Evolutionary conservation across 139 green algal species (phyloP).

Genomic region (Nannochloris sp.): DNA sequence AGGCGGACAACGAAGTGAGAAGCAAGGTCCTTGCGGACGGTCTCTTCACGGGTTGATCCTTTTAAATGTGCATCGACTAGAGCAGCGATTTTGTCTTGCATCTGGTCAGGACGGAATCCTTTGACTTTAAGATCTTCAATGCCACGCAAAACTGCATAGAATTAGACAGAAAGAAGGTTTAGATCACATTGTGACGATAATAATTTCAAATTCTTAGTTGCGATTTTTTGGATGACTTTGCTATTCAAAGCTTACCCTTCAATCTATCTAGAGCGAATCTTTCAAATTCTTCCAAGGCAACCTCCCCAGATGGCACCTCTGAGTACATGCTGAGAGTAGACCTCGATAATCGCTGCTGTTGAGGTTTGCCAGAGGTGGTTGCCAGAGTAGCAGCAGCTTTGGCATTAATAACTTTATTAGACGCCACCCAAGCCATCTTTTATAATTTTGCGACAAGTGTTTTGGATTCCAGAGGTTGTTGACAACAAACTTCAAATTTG

Average conservation of each 20-base stretch:
- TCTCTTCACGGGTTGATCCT: conserved; percentile 25
- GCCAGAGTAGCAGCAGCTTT: neutral
- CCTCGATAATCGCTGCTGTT: neutral
- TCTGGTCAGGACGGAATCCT: conserved; percentile 46
- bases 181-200: neutral
- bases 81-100: conserved; percentile 32
- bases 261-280: conserved; percentile 78
- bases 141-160: conserved; percentile 71
- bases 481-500: neutral
- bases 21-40: conserved; percentile 53
- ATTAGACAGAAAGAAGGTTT: neutral
- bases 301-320: conserved; percentile 52
- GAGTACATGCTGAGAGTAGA: conserved; percentile 66
- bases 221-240: neutral
- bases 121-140: conserved; percentile 74
- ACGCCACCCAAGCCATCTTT: conserved; percentile 7
- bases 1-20: conserved; percentile 91
- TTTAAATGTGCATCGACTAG: conserved; percentile 46
- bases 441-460: neutral
- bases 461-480: neutral
- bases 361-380: neutral
- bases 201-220: neutral
- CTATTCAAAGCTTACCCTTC: conserved; percentile 37
- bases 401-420: conserved; percentile 1
- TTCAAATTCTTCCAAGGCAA: conserved; percentile 92